Conservation (phyloP, 2,329 filamentous ascomycete genomes). For the Penicillium concentricum region DNA sequence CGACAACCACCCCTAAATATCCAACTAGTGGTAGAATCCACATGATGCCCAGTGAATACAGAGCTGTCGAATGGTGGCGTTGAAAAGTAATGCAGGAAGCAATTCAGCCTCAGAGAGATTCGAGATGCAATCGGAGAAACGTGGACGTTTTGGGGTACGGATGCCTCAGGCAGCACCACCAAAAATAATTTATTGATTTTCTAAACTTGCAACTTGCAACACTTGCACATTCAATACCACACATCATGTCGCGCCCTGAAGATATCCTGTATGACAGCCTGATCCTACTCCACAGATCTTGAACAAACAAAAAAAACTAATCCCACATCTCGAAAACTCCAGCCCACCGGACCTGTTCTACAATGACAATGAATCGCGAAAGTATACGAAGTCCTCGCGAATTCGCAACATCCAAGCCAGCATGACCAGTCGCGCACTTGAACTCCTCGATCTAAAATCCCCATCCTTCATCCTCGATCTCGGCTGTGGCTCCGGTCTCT, state of each 20-base stretch:
- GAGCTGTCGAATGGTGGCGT: slow-evolving; percentile 25
- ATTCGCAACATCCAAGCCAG: slow-evolving; percentile 93
- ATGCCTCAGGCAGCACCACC: slow-evolving; percentile 16
- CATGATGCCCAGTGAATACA: slow-evolving; percentile 55
- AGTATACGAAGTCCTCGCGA: slow-evolving; percentile 94
- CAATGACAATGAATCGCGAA: slow-evolving; percentile 90
- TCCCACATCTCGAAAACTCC: slow-evolving; percentile 17
- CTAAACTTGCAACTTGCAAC: not conserved
- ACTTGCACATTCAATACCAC: slow-evolving; percentile 16
- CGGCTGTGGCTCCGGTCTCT: slow-evolving; percentile 93
- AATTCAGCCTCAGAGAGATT: not conserved
- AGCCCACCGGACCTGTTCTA: slow-evolving; percentile 97
- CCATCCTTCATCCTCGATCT: slow-evolving; percentile 92
- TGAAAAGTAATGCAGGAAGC: slow-evolving; percentile 1
- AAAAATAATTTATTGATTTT: slow-evolving; percentile 14
- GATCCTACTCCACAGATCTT: slow-evolving; percentile 7
- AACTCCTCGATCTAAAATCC: slow-evolving; percentile 75
- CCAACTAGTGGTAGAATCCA: slow-evolving; percentile 94
- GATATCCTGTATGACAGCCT: slow-evolving; percentile 71
- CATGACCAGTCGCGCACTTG: slow-evolving; percentile 91
- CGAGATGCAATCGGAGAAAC: slow-evolving; percentile 3
- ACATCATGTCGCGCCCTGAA: slow-evolving; percentile 91
- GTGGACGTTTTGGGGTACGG: slow-evolving; percentile 12
- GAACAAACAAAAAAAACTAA: slow-evolving; percentile 18
- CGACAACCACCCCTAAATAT: slow-evolving; percentile 80